Evolutionary conservation across 2,329 filamentous ascomycete genomes (phyloP), one percentile per base, ranked within the genome.

Genomic region (Alternaria novae-zelandiae): DNA sequence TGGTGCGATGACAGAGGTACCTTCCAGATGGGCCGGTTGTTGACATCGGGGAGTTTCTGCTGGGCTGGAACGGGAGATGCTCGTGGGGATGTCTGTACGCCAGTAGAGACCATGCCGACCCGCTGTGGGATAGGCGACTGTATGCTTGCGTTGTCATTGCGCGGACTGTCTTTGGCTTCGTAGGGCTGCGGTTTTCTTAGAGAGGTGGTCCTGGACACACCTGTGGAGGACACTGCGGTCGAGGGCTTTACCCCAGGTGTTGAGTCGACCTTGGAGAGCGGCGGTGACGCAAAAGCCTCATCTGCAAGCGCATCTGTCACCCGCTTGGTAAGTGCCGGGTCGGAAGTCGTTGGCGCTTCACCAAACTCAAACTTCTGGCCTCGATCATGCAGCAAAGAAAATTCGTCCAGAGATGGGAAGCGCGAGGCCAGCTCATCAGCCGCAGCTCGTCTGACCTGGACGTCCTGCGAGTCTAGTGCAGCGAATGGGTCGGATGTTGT

Each of bases 351-450:
- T 44, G 73, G 67, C 28, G 68, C 56, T 46, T 84, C 80, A 1
- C 72, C 90, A 77, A 97, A 97, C 58, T 95, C 90, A 72, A 97
- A 97, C 63, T 93, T 94, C 64, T 88, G 82, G 4, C 92, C 91
- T 65, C 92, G 88, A 66, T 98, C 94, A 70, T 97, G 93, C 47
- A 97, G 83, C 17, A 99, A 84, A 4, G 95, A 90, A 75, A 99
- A 99, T 70, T 98, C 93, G 73, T 98, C 94, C 23, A 99, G 84
- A 6, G 93, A 94, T 0, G 96, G 96, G 70, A 97, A 99, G 56
- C 91, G 88, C 26, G 89, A 86, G 0, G 95, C 93, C 25, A 97
- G 83, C 74, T 98, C 95, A 70, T 98, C 96, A 3, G 85, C 84
- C 21, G 87, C 85, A 8, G 83, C 83, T 23, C 82, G 79, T 59